Base-by-base conservation (phyloP, 2,329 filamentous ascomycete genomes). In the Epichloe uncinata region DNA sequence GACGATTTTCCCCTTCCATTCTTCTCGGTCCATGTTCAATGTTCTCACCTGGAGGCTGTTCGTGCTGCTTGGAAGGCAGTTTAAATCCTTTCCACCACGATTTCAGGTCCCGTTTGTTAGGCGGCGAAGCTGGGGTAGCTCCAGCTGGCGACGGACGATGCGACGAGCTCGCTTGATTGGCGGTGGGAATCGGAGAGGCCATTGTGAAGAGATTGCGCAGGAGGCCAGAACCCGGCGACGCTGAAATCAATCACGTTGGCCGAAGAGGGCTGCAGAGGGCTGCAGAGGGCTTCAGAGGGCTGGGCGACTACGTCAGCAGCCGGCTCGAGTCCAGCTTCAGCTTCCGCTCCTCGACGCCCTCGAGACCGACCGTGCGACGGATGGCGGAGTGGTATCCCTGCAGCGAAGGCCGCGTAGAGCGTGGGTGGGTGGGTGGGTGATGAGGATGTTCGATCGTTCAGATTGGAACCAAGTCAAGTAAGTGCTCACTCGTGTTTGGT, bases 21-120 rank as follows among this genome's bases (percentile, higher is more conserved):
- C 37, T n/a, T n/a, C 4, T n/a, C n/a, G 35, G 16, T n/a, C 30
- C 4, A 30, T 15, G 3, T 36, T 12, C 13, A 6, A 6, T 41
- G 34, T n/a, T 44, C 53, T 47, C 76, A 81, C 78, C 77, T 61
- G 73, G 69, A 47, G 69, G 59, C 12, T 53, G 47, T 56, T 81
- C 78, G 50, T 78, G 73, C 52, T 74, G 73, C 60, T 74, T 79
- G 37, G 73, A 68, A 43, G 77, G 73, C 49, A 85, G 78, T 70
- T 93, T 93, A 71, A 98, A 97, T 60, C 84, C 82, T 69, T 89
- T 95, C 93, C 93, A 97, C 93, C 93, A 98, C 53, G 87, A 94
- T 59, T 89, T 85, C 58, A 97, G 74, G 65, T 95, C 89, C 65
- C 87, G 82, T 71, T 85, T 94, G 57, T 82, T 87, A 33, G 87